Evolutionary conservation across 2,329 filamentous ascomycete genomes (phyloP).

Genomic region (Xylaria sp.): DNA sequence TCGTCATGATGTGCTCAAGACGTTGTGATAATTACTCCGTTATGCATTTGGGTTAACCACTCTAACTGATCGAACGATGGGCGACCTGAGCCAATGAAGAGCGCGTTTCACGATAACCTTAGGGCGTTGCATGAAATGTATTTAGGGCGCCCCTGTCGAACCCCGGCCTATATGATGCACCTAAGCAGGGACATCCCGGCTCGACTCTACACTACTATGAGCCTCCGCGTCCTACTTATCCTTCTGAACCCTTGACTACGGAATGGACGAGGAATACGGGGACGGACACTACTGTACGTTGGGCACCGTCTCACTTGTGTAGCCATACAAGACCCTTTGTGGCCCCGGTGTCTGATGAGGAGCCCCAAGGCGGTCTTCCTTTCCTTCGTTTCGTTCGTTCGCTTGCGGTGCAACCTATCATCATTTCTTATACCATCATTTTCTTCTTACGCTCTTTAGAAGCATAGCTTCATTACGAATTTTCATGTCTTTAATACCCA

Average conservation of each 20-base stretch:
- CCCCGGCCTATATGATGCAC: constrained; percentile 40
- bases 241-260: constrained; percentile 32
- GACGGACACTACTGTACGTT: constrained; percentile 32
- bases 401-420: constrained; percentile 32
- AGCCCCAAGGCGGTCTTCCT: constrained; percentile 16
- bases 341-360: constrained; percentile 14
- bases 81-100: constrained; percentile 30
- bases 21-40: constrained; percentile 22
- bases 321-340: constrained; percentile 31
- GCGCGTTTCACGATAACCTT: constrained; percentile 38
- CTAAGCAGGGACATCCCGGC: constrained; percentile 39
- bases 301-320: constrained; percentile 33
- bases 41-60: constrained; percentile 14
- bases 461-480: constrained; percentile 25
- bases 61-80: constrained; percentile 28
- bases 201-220: constrained; percentile 34
- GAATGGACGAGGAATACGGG: constrained; percentile 31
- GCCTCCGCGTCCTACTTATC: constrained; percentile 36
- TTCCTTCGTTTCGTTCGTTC: constrained; percentile 34
- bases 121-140: constrained; percentile 37
- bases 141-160: constrained; percentile 39
- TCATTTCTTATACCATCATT: constrained; percentile 20
- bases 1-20: constrained; percentile 18
- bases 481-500: constrained; percentile 39
- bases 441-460: constrained; percentile 36